Percentiles rank a stretch among this genome's conserved stretches.
Evolutionary conservation across 345 rosid genomes (phyloP).

Genomic region (Ailanthus altissimus): DNA sequence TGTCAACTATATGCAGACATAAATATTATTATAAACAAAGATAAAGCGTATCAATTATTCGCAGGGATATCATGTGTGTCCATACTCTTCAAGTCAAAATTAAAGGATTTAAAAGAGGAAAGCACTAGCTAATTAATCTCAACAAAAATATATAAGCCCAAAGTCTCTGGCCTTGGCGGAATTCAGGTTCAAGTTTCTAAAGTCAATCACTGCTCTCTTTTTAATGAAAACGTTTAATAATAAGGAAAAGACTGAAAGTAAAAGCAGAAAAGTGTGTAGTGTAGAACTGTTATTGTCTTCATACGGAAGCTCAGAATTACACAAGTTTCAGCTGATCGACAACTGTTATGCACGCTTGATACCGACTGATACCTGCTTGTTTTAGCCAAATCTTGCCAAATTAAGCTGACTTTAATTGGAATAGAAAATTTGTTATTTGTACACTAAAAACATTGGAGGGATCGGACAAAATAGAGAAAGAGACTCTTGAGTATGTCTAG

Average conservation of each 20-base stretch:
- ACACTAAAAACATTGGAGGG: too few species aligned
- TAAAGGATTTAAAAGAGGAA: conserved; percentile 5
- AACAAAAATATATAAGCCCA: not conserved
- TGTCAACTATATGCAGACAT: conserved; percentile 11
- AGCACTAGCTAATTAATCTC: not conserved
- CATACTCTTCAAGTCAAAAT: conserved; percentile 19
- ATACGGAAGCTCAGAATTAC: not conserved
- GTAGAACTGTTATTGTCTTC: conserved; percentile 20
- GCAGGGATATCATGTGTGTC: not conserved
- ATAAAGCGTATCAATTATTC: conserved; percentile 5
- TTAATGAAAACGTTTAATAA: not conserved
- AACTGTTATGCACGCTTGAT: conserved; percentile 23
- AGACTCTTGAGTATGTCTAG: too few species aligned
- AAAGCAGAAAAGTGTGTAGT: not conserved
- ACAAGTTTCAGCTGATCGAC: conserved; percentile 10
- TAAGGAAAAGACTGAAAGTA: not conserved
- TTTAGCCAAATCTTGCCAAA: not conserved
- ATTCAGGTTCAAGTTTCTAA: conserved; percentile 7
- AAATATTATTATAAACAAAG: not conserved
- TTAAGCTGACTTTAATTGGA: too few species aligned
- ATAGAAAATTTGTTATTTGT: too few species aligned
- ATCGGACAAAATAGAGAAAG: too few species aligned
- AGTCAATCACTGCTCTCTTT: conserved; percentile 16
- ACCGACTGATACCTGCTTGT: conserved; percentile 18
- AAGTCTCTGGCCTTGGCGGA: not conserved